Base-by-base conservation (phyloP, 2,329 filamentous ascomycete genomes). In the Aspergillus caelatus region DNA sequence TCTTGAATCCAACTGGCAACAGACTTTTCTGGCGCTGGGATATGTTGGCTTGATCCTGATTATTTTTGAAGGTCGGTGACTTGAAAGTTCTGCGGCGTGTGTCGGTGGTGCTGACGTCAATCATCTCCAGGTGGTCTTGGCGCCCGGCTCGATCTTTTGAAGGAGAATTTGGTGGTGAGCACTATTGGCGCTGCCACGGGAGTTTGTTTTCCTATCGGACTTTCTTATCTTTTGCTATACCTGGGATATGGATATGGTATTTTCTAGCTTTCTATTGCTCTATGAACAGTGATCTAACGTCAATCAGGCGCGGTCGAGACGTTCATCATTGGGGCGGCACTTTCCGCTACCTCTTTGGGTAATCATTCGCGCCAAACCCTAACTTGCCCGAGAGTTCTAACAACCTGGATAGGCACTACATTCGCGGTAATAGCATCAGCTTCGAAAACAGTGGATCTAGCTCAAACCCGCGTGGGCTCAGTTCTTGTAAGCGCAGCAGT, bases 31-130 rank as follows among this genome's bases (percentile, higher is more conserved):
- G 5, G 76, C 75, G 2, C 65, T 84, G 26, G 82, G 82, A 23
- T 84, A 84, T 67, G 71, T 84, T 21, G 82, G 82, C 1, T 69
- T 84, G 52, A 80, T 84, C 53, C 69, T 84, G 45, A 83, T 84
- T 61, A 83, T 84, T 46, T 84, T 84, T 61, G 80, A 84, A 66
- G 74, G 74, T 75, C 43, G 30, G 60, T 54, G 36, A 53, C 57
- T 16, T 12, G 34, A 34, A 48, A 56, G 30, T 55, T 61, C 57
- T 39, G 23, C 30, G 2, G 36, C 23, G 8, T 30, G 7, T 28
- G 39, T 30, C 55, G 60, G 43, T 54, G 60, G 43, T 54, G 16
- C 52, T 62, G 41, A 62, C 55, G 62, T 67, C 62, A 57, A 58
- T 36, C 8, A 6, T 59, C 8, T 57, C 16, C 61, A 73, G 83